phyloP scores from a whole-genome alignment of 345 rosid species.

The Bruguiera parviflora region DNA sequence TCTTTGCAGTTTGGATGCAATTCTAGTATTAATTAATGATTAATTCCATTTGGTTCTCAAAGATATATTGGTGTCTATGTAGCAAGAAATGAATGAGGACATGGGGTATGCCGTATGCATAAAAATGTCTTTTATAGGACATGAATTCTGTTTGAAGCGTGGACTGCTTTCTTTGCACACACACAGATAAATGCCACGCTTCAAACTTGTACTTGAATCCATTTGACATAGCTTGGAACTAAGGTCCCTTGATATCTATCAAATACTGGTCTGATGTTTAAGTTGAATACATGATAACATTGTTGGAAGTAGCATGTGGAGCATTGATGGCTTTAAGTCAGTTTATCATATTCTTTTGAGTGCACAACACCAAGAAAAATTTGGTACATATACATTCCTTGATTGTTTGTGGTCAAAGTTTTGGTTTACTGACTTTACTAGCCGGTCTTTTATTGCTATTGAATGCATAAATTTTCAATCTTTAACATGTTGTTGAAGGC shows the following conservation, averaged over 20 bases:
- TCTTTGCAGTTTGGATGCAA: background rate
- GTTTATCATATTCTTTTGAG: background rate
- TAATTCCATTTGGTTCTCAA: background rate
- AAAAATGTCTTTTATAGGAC: background rate
- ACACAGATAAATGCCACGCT: background rate
- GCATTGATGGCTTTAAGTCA: background rate
- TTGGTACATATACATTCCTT: background rate
- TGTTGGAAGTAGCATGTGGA: background rate
- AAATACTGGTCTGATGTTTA: background rate
- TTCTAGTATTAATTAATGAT: background rate
- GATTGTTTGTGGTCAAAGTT: background rate
- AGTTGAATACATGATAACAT: background rate
- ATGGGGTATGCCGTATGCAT: too few species aligned
- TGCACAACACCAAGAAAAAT: background rate
- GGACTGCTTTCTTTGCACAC: background rate
- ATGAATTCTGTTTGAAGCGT: background rate
- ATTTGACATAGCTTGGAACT: background rate
- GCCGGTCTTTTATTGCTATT: background rate
- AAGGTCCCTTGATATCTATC: background rate
- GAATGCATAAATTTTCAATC: background rate
- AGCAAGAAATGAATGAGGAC: background rate
- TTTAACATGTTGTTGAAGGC: conserved; percentile 8
- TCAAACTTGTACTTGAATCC: background rate
- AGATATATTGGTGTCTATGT: background rate
- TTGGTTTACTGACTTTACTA: background rate